Evolutionary conservation across 352 stramenopile species (phyloP).

Genomic region (Blastocystis sp.): DNA sequence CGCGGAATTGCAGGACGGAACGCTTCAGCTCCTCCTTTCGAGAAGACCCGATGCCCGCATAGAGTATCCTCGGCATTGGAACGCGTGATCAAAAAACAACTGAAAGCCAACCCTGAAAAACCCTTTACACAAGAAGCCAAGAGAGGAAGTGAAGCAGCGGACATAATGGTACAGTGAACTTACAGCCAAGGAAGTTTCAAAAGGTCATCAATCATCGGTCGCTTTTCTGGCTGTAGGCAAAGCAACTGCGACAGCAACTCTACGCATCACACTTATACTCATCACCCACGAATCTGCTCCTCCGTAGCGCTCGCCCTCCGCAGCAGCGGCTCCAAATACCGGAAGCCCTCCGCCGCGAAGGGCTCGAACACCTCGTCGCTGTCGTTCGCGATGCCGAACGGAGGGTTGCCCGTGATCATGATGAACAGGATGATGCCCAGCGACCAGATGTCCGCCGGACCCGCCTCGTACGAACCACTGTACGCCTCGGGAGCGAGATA

Average conservation of each 20-base stretch:
- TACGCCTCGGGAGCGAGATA: constrained; percentile 72
- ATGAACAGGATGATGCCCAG: constrained; percentile 70
- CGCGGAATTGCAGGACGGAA: background rate
- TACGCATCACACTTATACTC: background rate
- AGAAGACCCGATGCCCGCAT: background rate
- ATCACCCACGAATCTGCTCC: constrained; percentile 26
- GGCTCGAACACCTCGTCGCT: constrained; percentile 62
- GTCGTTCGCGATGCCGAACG: constrained; percentile 70
- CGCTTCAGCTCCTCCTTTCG: background rate
- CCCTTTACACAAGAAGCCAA: background rate
- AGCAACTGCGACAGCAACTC: constrained; percentile 29
- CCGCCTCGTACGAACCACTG: constrained; percentile 50
- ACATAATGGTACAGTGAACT: background rate
- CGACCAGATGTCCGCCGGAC: constrained; percentile 68
- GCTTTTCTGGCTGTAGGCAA: background rate
- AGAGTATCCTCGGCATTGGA: background rate
- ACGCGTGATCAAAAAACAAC: background rate
- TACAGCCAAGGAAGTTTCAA: constrained; percentile 39
- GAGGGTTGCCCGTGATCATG: constrained; percentile 58
- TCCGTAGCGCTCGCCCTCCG: background rate
- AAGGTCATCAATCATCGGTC: constrained; percentile 9
- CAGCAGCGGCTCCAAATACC: constrained; percentile 14
- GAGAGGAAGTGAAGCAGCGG: background rate
- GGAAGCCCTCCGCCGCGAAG: constrained; percentile 43
- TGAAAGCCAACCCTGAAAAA: background rate